A percentile compares a stretch with the other conserved stretches of the same genome.
Conservation (phyloP, 1,139 yeast species). For the Magnusiomyces suaveolens region DNA sequence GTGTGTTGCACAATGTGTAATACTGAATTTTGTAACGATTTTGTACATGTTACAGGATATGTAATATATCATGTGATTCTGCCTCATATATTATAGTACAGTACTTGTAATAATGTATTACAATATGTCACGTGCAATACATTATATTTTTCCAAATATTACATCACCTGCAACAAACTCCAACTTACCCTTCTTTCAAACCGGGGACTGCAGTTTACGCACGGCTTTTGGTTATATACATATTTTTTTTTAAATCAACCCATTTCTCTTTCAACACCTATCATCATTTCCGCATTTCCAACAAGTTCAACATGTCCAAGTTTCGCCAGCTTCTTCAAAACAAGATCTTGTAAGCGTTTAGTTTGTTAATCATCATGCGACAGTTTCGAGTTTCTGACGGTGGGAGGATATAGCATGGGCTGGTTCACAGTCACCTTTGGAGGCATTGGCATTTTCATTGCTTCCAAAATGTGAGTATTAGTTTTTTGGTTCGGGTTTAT, state of each 20-base stretch:
- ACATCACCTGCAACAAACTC: too few species aligned
- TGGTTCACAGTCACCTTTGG: constrained; percentile 7
- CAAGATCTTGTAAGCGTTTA: constrained; percentile 1
- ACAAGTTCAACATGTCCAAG: background rate
- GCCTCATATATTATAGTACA: too few species aligned
- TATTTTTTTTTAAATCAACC: too few species aligned
- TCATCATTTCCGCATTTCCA: background rate
- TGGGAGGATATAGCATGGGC: constrained; percentile 3
- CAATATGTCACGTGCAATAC: too few species aligned
- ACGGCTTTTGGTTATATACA: background rate
- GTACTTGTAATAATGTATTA: too few species aligned
- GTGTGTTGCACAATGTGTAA: too few species aligned
- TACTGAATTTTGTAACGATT: too few species aligned
- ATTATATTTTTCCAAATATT: too few species aligned
- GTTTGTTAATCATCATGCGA: background rate
- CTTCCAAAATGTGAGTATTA: background rate
- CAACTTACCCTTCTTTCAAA: too few species aligned
- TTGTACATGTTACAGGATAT: too few species aligned
- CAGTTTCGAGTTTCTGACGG: background rate
- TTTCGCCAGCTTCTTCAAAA: background rate
- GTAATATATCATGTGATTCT: too few species aligned
- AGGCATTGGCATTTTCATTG: constrained; percentile 3
- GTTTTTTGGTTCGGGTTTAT: background rate
- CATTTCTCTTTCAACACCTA: background rate
- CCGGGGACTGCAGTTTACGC: too few species aligned